phyloP scores from a whole-genome alignment of 2,329 filamentous ascomycete species.

The Aspergillus sclerotialis region DNA sequence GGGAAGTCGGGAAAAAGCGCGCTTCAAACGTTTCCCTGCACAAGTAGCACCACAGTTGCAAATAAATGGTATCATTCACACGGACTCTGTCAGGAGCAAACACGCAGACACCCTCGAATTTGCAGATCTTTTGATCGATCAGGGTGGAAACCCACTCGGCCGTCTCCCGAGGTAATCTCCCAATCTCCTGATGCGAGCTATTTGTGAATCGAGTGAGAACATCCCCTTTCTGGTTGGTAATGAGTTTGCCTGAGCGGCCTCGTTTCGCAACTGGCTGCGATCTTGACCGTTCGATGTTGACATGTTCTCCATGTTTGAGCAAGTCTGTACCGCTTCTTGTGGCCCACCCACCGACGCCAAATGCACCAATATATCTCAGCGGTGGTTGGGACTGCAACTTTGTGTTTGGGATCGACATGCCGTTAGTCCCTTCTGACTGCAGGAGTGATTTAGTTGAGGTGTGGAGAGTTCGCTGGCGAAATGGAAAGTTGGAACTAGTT shows the following conservation, averaged over 20 bases:
- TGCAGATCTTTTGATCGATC: conserved; percentile 83
- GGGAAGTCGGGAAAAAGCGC: conserved; percentile 43
- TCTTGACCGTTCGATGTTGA: conserved; percentile 81
- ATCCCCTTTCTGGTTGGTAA: conserved; percentile 61
- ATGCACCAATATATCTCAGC: conserved; percentile 77
- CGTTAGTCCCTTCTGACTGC: neutral
- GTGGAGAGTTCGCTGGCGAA: conserved; percentile 6
- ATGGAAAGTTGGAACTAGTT: conserved; percentile 6
- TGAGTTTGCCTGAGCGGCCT: conserved; percentile 40
- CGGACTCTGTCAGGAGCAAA: conserved; percentile 78
- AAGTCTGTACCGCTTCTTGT: conserved; percentile 73
- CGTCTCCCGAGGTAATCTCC: conserved; percentile 76
- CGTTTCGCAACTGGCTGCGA: conserved; percentile 52
- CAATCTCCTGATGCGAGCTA: conserved; percentile 69
- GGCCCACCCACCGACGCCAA: conserved; percentile 87
- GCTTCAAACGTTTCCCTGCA: conserved; percentile 66
- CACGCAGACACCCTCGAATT: conserved; percentile 80
- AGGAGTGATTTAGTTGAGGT: neutral
- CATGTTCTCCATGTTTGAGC: conserved; percentile 71
- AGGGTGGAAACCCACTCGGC: conserved; percentile 89
- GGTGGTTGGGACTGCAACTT: conserved; percentile 34
- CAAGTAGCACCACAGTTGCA: conserved; percentile 76
- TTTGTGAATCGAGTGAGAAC: conserved; percentile 90
- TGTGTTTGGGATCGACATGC: conserved; percentile 3
- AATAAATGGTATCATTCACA: conserved; percentile 89